Percentiles rank a stretch among this genome's conserved stretches.
These are phyloP conservation scores for Hygrocybe coccinea DNA, from an alignment of 768 basidiomycete genomes.

Conservation along the genomic window DNA sequence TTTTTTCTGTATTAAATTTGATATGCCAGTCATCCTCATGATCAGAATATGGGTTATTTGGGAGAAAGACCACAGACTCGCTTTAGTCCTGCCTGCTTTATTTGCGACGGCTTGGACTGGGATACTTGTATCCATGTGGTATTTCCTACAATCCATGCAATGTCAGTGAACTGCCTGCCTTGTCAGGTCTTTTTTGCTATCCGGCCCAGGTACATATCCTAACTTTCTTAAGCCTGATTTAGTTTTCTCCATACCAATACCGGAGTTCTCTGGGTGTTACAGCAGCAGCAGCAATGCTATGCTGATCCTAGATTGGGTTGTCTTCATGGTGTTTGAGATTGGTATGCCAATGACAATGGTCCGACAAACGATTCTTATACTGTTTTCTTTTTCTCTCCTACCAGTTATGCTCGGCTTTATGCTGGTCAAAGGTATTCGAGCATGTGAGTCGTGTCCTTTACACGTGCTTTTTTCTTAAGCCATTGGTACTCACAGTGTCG, in stretches of 20 bases:
- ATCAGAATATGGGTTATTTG: conserved; percentile 15
- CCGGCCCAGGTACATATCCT: background rate
- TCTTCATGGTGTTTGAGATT: background rate
- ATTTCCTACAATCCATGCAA: conserved; percentile 5
- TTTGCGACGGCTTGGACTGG: conserved; percentile 7
- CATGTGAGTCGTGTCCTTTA: background rate
- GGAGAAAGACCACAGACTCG: conserved; percentile 4
- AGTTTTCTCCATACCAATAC: background rate
- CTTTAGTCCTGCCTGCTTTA: conserved; percentile 5
- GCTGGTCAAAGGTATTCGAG: background rate
- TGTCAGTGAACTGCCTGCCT: conserved; percentile 1
- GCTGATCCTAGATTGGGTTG: background rate
- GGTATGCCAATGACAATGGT: background rate
- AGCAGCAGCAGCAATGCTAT: background rate
- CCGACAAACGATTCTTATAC: background rate
- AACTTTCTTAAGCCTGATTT: background rate
- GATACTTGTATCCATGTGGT: conserved; percentile 3
- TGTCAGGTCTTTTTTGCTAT: background rate
- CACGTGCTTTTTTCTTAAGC: too few relatives aligned
- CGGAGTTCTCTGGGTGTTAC: background rate
- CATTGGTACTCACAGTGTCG: too few relatives aligned
- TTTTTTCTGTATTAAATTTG: background rate
- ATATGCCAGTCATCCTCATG: conserved; percentile 11
- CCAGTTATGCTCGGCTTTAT: background rate
- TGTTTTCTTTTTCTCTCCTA: background rate